phyloP scores from a whole-genome alignment of 108 stramenopile species.

The Cyclotella cryptica region DNA sequence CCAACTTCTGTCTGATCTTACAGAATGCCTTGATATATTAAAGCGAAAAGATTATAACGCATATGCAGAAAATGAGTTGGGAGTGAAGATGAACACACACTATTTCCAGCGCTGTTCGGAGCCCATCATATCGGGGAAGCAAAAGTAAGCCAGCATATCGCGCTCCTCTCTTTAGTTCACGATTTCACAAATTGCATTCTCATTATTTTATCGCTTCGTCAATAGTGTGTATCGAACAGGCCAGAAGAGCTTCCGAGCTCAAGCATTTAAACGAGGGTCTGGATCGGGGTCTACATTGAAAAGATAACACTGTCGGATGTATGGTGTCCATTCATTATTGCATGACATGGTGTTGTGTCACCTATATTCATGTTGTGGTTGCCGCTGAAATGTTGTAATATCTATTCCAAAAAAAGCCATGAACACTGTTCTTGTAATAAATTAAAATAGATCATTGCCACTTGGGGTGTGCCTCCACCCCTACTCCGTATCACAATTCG shows the following conservation, averaged over 20 bases:
- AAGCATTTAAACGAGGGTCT: slow-evolving; percentile 25
- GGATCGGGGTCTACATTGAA: not conserved
- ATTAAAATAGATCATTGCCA: no score
- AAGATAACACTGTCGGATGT: not conserved
- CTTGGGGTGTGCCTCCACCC: no score
- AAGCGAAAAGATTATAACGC: slow-evolving; percentile 32
- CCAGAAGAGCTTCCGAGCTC: slow-evolving; percentile 30
- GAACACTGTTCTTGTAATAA: no score
- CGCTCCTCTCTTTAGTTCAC: no score
- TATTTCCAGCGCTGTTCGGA: slow-evolving; percentile 31
- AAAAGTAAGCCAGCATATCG: not conserved
- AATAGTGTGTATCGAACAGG: slow-evolving; percentile 28
- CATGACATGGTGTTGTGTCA: not conserved
- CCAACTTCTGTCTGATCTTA: slow-evolving; percentile 26
- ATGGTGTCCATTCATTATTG: not conserved
- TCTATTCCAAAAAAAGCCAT: no score
- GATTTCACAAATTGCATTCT: not conserved
- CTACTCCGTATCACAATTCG: no score
- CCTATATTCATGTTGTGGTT: not conserved
- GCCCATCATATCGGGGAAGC: slow-evolving; percentile 28
- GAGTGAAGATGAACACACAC: slow-evolving; percentile 33
- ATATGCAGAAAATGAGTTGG: slow-evolving; percentile 45
- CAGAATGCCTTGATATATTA: slow-evolving; percentile 35
- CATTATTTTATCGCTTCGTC: not conserved
- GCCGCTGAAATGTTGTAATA: no score